Base-by-base conservation (phyloP, 2,329 filamentous ascomycete species). In the Pseudogymnoascus sp. region DNA sequence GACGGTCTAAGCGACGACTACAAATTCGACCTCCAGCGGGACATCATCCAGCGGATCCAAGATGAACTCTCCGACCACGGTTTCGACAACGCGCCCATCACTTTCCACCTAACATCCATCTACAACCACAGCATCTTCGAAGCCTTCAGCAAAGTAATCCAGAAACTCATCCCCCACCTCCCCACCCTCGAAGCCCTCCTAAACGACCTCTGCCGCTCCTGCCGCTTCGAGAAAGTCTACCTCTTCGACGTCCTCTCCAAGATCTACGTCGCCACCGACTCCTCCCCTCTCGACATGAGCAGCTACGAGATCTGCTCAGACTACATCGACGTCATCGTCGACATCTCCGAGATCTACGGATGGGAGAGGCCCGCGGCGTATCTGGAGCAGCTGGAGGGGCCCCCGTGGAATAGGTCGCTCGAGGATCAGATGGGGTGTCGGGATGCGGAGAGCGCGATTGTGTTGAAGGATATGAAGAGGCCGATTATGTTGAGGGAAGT, bases 111-210 rank as follows among this genome's bases (percentile, higher is more conserved):
- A 64, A 99, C 95, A 13, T 96, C 90, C 73, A 99, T 99, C 75
- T 99, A 98, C 81, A 95, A 99, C 76, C 93, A 97, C 78, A 96
- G 90, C 71, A 96, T 96, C 73, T 99, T 98, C 74, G 95, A 99
- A 77, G 95, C 95, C 61, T 97, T 99, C 75, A 93, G 89, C 79
- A 97, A 97, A 77, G 93, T 99, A 67, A 96, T 99, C 68, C 95
- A 99, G 77, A 97, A 97, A 76, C 84, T 99, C 31, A 93, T 99
- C 62, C 93, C 95, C 0, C 90, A 96, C 67, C 84, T 99, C 6
- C 91, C 92, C 5, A 96, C 93, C 25, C 85, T 99, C 64, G 95
- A 99, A 77, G 90, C 92, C 61, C 85, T 99, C 77, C 88, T 99
- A 72, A 97, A 96, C 72, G 95, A 93, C 69, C 84, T 99, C 45